Conservation (phyloP, 257 asterid genomes). For the Leptodermis oblonga region DNA sequence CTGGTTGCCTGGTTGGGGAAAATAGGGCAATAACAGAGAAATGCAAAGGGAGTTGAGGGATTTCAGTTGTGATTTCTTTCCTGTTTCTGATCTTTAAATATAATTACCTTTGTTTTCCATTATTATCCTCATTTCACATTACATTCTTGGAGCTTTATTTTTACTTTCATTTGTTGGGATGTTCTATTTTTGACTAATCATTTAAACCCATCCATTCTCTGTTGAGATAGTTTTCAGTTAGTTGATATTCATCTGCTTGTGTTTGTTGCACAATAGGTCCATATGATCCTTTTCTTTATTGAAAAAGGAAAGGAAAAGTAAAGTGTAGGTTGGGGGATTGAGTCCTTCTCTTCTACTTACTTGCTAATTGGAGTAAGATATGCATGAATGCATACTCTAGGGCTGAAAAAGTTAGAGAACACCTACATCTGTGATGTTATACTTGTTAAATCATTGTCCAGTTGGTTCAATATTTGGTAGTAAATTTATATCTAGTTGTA, state of each 20-base stretch:
- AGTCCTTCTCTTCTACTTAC: neutral
- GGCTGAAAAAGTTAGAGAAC: neutral
- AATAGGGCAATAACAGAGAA: neutral
- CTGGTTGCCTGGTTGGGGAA: neutral
- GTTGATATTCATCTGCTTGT: neutral
- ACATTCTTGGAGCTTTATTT: neutral
- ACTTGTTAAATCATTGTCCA: neutral
- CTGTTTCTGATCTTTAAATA: neutral
- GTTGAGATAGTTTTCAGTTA: neutral
- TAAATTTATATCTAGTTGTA: neutral
- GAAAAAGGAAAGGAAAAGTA: neutral
- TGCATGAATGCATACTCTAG: neutral
- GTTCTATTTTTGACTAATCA: neutral
- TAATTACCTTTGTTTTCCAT: neutral
- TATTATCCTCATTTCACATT: too few species aligned
- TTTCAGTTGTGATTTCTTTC: neutral
- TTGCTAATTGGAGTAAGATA: neutral
- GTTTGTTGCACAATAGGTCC: neutral
- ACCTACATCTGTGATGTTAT: neutral
- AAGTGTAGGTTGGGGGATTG: neutral
- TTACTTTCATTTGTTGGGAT: neutral
- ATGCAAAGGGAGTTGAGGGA: neutral
- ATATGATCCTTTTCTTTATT: neutral
- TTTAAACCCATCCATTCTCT: neutral
- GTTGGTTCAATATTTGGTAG: neutral